Conservation (phyloP, 805 yeast species). For the Wickerhamiella brachini region DNA sequence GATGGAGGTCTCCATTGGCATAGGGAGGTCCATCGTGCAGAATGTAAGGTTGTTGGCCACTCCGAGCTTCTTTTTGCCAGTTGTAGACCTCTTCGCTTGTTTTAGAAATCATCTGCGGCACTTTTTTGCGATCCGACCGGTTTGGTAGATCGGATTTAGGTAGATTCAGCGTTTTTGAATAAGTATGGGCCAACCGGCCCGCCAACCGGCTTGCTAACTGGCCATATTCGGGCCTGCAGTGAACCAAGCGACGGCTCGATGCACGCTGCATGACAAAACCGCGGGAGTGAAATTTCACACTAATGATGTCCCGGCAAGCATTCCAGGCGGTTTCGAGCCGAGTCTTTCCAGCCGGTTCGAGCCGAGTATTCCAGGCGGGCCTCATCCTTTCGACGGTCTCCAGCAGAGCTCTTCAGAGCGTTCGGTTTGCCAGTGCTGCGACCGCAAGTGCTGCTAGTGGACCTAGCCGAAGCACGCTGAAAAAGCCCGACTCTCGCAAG, state of each 20-base stretch:
- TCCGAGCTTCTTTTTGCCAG: slow-evolving; percentile 36
- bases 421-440: neutral
- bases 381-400: too few species aligned
- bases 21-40: slow-evolving; percentile 98
- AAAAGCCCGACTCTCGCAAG: slow-evolving; percentile 61
- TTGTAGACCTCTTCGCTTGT: slow-evolving; percentile 48
- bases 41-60: slow-evolving; percentile 30
- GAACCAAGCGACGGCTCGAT: neutral
- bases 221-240: too few species aligned
- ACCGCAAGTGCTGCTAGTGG: neutral
- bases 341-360: neutral
- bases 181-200: neutral
- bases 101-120: slow-evolving; percentile 36
- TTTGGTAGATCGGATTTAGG: slow-evolving; percentile 61
- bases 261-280: neutral
- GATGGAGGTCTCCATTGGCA: slow-evolving; percentile 87
- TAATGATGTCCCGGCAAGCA: neutral
- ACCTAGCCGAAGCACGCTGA: slow-evolving; percentile 31
- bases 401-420: neutral
- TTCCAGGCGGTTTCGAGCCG: neutral
- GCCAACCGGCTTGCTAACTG: too few species aligned
- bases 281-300: neutral
- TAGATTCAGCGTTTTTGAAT: slow-evolving; percentile 34
- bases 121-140: slow-evolving; percentile 34
- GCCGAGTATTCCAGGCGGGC: too few species aligned